Conservation (phyloP, 345 rosid genomes). For the Iberis pinnata region DNA sequence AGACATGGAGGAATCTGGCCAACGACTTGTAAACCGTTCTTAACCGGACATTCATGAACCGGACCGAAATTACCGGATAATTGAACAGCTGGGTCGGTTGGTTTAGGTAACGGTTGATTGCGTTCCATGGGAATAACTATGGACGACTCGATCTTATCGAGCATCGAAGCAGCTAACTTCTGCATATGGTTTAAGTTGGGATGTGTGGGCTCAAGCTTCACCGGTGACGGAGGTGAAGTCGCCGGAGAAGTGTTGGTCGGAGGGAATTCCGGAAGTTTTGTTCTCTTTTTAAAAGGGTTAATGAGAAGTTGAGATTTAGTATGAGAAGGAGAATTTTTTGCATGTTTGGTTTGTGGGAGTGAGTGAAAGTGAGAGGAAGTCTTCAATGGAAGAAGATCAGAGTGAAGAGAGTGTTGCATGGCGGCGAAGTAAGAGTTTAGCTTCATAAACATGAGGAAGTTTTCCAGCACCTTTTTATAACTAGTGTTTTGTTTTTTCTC, state of each 20-base stretch:
- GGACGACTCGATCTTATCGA: slow-evolving; percentile 50
- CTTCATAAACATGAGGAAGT: not conserved
- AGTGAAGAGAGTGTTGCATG: slow-evolving; percentile 30
- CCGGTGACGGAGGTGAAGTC: slow-evolving; percentile 15
- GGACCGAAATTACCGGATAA: slow-evolving; percentile 67
- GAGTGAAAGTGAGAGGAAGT: slow-evolving; percentile 2
- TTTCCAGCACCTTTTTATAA: slow-evolving; percentile 23
- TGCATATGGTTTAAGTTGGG: slow-evolving; percentile 49
- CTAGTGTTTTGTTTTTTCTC: not conserved
- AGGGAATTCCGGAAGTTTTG: slow-evolving; percentile 18
- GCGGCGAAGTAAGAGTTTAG: not conserved
- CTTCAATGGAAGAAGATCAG: slow-evolving; percentile 10
- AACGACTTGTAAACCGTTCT: slow-evolving; percentile 37
- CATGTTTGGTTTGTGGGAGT: slow-evolving; percentile 15
- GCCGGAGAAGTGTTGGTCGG: slow-evolving; percentile 17
- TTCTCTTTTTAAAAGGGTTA: slow-evolving; percentile 18
- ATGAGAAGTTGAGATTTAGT: not conserved
- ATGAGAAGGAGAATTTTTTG: not conserved
- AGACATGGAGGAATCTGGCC: slow-evolving; percentile 53
- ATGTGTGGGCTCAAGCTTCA: slow-evolving; percentile 15
- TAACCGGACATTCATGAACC: slow-evolving; percentile 62
- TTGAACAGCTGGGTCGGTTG: slow-evolving; percentile 33
- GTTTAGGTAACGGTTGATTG: slow-evolving; percentile 20
- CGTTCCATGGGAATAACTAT: slow-evolving; percentile 37
- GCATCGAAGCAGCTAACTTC: slow-evolving; percentile 43